These are phyloP conservation scores for Ogataea chonburiensis DNA, from an alignment of 805 yeast species.

Conservation along the genomic window DNA sequence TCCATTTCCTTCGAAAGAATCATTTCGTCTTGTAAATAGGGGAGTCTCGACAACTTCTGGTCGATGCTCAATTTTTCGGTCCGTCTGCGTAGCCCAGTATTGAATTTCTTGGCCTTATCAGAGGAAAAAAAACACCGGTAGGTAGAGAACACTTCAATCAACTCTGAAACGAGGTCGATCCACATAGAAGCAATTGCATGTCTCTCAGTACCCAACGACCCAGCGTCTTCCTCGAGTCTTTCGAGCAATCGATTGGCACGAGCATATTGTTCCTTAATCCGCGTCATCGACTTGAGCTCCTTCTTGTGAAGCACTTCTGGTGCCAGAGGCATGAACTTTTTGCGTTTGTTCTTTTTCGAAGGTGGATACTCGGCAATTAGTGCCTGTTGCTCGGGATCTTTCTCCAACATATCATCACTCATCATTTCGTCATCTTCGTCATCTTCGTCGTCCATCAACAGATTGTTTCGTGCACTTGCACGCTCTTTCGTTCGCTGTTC, in stretches of 20 bases:
- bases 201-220: constrained; percentile 34
- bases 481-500: constrained; percentile 37
- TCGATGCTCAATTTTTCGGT: constrained; percentile 65
- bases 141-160: constrained; percentile 78
- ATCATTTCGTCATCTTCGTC: constrained; percentile 22
- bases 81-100: constrained; percentile 64
- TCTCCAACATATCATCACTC: constrained; percentile 20
- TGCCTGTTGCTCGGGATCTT: constrained; percentile 32
- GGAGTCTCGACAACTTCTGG: constrained; percentile 67
- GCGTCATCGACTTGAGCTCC: constrained; percentile 32
- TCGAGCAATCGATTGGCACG: constrained; percentile 50
- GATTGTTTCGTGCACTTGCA: constrained; percentile 29
- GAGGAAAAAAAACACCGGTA: constrained; percentile 77
- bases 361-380: constrained; percentile 34
- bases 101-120: constrained; percentile 68
- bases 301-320: constrained; percentile 30
- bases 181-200: constrained; percentile 69
- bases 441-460: constrained; percentile 22
- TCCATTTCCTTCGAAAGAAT: constrained; percentile 33
- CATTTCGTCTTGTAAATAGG: constrained; percentile 60
- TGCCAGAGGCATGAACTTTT: constrained; percentile 24
- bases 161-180: constrained; percentile 79
- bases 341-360: constrained; percentile 21
- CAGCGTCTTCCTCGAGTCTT: constrained; percentile 41
- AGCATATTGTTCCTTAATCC: constrained; percentile 45